phyloP scores from a whole-genome alignment of 176 grass and related monocot species.

The Calamus simplicifolius region DNA sequence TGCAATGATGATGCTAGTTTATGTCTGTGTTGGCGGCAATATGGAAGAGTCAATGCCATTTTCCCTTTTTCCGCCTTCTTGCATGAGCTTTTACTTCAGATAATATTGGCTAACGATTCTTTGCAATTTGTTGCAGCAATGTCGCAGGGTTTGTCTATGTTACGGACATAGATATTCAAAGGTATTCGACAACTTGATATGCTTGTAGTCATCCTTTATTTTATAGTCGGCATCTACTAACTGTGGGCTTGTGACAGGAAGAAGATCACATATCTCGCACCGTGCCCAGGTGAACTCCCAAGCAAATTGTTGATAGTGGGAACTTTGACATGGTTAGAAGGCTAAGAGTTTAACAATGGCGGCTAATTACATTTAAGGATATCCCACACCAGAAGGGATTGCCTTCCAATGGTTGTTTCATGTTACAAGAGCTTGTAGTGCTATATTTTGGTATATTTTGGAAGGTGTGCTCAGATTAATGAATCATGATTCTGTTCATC shows the following conservation, averaged over 20 bases:
- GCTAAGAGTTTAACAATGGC: constrained; percentile 18
- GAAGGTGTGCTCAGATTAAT: too few species aligned
- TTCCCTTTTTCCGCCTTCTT: too few species aligned
- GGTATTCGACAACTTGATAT: constrained; percentile 24
- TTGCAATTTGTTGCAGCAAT: constrained; percentile 51
- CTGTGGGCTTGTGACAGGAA: constrained; percentile 40
- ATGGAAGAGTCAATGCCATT: too few species aligned
- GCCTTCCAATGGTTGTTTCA: too few species aligned
- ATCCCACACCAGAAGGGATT: too few species aligned
- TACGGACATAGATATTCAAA: constrained; percentile 88
- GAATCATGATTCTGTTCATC: too few species aligned
- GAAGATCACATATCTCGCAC: constrained; percentile 77
- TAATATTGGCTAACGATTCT: constrained; percentile 9
- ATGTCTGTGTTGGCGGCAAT: too few species aligned
- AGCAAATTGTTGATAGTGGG: constrained; percentile 78
- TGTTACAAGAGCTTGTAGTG: too few species aligned
- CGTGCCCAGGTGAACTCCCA: constrained; percentile 74
- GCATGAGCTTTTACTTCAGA: background rate
- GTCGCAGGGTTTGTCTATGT: constrained; percentile 87
- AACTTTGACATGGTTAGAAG: constrained; percentile 78
- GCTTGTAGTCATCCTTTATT: too few species aligned
- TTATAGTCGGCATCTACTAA: constrained; percentile 2
- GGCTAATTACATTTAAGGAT: too few species aligned
- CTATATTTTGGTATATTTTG: too few species aligned
- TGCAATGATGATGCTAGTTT: too few species aligned